These are phyloP conservation scores for Pythium aquatile DNA, from an alignment of 352 stramenopile genomes.

Conservation along the genomic window DNA sequence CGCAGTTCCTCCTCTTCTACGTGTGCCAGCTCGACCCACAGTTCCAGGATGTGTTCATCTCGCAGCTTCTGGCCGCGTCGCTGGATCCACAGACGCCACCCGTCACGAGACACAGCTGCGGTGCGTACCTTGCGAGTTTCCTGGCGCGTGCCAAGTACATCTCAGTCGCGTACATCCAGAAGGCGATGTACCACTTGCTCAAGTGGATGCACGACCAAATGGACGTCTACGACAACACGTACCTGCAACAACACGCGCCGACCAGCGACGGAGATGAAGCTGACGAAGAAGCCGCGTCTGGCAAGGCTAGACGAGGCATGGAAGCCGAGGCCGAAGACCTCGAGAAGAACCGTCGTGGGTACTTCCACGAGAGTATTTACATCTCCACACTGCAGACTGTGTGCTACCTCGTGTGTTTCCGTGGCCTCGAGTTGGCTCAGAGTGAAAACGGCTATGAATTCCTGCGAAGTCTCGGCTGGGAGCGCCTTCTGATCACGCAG, in stretches of 20 bases:
- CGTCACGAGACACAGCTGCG: slow-evolving; percentile 91
- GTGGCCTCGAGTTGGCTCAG: slow-evolving; percentile 85
- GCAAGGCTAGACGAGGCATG: slow-evolving; percentile 21
- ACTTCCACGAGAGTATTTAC: slow-evolving; percentile 74
- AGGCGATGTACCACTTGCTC: slow-evolving; percentile 91
- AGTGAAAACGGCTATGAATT: slow-evolving; percentile 74
- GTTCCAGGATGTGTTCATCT: slow-evolving; percentile 84
- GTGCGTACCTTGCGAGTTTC: slow-evolving; percentile 96
- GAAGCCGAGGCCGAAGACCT: slow-evolving; percentile 32
- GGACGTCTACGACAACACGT: slow-evolving; percentile 69
- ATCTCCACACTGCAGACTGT: slow-evolving; percentile 91
- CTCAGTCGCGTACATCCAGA: slow-evolving; percentile 90
- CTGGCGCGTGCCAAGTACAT: slow-evolving; percentile 94
- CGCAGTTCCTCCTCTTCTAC: slow-evolving; percentile 92
- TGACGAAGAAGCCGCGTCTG: slow-evolving; percentile 18
- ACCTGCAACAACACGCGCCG: slow-evolving; percentile 26
- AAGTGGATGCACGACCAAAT: slow-evolving; percentile 95
- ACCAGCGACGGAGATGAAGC: slow-evolving; percentile 15
- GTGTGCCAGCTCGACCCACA: slow-evolving; percentile 73
- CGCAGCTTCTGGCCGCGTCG: slow-evolving; percentile 69
- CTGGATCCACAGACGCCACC: slow-evolving; percentile 82
- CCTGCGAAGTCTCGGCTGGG: slow-evolving; percentile 78
- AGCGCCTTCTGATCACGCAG: slow-evolving; percentile 61
- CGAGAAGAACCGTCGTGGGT: slow-evolving; percentile 26
- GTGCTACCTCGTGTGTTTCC: slow-evolving; percentile 98